Evolutionary conservation across 495 filamentous ascomycete genomes (phyloP), one percentile per base, ranked within the genome.

Genomic region (Aspergillus panamensis): DNA sequence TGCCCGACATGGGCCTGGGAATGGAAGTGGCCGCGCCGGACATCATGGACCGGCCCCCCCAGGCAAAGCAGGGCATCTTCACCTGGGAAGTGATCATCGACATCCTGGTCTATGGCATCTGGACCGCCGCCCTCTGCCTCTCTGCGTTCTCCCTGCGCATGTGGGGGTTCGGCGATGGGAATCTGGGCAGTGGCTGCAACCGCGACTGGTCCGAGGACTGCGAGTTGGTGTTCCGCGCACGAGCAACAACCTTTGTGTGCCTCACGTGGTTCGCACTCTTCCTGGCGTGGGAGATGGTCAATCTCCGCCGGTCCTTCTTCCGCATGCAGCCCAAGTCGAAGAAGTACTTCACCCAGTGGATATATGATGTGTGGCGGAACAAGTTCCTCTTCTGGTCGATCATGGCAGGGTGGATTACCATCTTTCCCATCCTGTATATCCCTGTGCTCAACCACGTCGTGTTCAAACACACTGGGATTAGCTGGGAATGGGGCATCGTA

Each of bases 231-330:
- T 90, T 84, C 75, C 83, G 84, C 12, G 87, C 87, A 5, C 83
- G 87, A 8, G 87, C 87, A 6, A 85, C 87, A 6, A 85, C 82
- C 0, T 91, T 87, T 63, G 85, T 84, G 10, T 86, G 83, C 53
- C 76, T 91, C 43, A 90, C 88, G 3, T 90, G 86, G 85, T 86
- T 88, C 61, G 83, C 86, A 3, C 77, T 89, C n/a, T 87, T 90
- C 72, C 76, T 87, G 20, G 87, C 87, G 1, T 89, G 87, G 86
- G 85, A 87, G 66, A 84, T 86, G 75, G 75, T 86, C 6, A 77
- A 85, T 57, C 73, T 86, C 66, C 81, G 82, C 6, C 79, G 82
- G 20, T 81, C 78, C 5, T 82, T 88, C 66, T 88, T 87, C 73
- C 71, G 73, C 58, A 84, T 85, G 81, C 77, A 82, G 58, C 78